Base-by-base conservation (phyloP, 352 stramenopile species). In the Phytopythium montanum region DNA sequence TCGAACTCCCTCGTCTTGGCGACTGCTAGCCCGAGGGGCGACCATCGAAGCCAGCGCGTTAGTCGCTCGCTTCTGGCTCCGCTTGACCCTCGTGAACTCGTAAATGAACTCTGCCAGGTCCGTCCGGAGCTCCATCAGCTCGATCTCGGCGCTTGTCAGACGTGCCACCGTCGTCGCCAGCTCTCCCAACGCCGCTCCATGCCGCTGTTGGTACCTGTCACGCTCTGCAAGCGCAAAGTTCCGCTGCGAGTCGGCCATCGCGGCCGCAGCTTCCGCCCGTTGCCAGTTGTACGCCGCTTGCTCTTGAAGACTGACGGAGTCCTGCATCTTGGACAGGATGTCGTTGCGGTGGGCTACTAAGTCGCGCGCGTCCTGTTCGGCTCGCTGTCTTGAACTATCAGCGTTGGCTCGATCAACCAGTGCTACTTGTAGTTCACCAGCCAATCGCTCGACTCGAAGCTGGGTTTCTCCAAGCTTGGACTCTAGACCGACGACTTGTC, bases 21-120 rank as follows among this genome's bases (percentile, higher is more conserved):
- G 10, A 34, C 19, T 5, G 21, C 36, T 25, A 36, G 21, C 53
- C 45, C 26, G 51, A 21, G 23, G n/a, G 14, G 25, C 23, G n/a
- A 19, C 7, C 10, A 48, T 16, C 16, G 49, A 7, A 38, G 28
- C 33, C 28, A 73, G 33, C 14, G 60, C 68, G 21, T 58, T 59
- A 42, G 54, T 45, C 10, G 70, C 74, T 38, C 76, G 66, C 49
- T 78, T 75, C 29, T 84, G 54, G 25, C 54, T 66, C 23, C 73
- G 69, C 18, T 81, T 64, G n/a, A 80, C 73, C 7, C 73, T 64
- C 23, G 72, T 76, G 61, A 78, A 85, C 16, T 87, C 78, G 59
- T 85, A 87, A 55, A 88, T 85, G 44, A 86, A 70, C 50, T 92
- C 81, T 7, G 70, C 76, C 26, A 88, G 56, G 39, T 87, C 78